A percentile compares a stretch with the other conserved stretches of the same genome.
Evolutionary conservation across 371 early-diverging fungal genomes (phyloP).

Genomic region (Mucor indicus): DNA sequence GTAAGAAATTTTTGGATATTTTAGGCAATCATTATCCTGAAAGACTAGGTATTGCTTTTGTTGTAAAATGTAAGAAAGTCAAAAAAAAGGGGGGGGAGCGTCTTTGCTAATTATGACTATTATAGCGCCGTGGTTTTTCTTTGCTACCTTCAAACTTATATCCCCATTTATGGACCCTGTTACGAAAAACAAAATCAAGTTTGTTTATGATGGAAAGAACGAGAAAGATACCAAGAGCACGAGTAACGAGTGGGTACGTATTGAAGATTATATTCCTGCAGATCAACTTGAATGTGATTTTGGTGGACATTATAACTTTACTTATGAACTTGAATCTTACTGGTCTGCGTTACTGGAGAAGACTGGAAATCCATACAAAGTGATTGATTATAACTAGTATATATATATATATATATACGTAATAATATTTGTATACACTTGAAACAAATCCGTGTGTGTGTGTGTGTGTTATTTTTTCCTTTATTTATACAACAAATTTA

Average conservation of each 20-base stretch:
- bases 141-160: constrained; percentile 74
- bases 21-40: constrained; percentile 83
- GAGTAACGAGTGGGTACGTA: constrained; percentile 47
- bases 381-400: constrained; percentile 31
- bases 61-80: constrained; percentile 40
- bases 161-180: constrained; percentile 91
- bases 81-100: background rate
- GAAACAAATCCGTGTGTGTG: too few species aligned
- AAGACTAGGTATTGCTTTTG: constrained; percentile 54
- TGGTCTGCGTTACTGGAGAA: constrained; percentile 51
- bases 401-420: too few species aligned
- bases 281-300: constrained; percentile 59
- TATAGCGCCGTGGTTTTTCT: constrained; percentile 86
- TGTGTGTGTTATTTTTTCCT: too few species aligned
- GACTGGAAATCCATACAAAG: constrained; percentile 42
- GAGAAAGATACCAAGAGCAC: constrained; percentile 21
- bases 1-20: constrained; percentile 66
- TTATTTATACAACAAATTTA: too few species aligned
- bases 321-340: constrained; percentile 56
- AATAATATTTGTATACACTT: too few species aligned
- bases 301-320: constrained; percentile 59
- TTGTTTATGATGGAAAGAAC: constrained; percentile 65
- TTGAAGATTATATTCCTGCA: constrained; percentile 48
- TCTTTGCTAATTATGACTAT: too few species aligned
- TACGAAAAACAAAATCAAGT: constrained; percentile 82